Evolutionary conservation across 192 early-diverging fungal genomes (phyloP).

Genomic region (Coemansia sp.): DNA sequence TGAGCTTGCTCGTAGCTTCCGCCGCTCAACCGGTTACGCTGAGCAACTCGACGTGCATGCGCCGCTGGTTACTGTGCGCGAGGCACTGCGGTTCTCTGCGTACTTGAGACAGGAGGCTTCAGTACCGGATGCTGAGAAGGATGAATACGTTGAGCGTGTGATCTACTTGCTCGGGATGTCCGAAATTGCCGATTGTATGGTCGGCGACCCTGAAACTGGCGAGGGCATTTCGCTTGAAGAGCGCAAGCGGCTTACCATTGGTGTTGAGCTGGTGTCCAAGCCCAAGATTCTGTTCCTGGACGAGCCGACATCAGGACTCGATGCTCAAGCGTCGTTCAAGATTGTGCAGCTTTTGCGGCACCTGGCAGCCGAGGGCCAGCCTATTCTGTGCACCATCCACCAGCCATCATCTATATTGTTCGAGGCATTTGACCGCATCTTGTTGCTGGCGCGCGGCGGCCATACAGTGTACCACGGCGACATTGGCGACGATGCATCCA

Average conservation of each 20-base stretch:
- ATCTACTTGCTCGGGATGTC: too few relatives aligned
- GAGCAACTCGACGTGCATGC: constrained; percentile 84
- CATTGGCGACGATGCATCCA: constrained; percentile 64
- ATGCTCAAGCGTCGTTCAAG: constrained; percentile 76
- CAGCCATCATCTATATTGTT: constrained; percentile 84
- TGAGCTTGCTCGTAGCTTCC: constrained; percentile 58
- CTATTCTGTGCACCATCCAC: constrained; percentile 82
- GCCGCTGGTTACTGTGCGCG: constrained; percentile 69
- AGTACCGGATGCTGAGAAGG: constrained; percentile 65
- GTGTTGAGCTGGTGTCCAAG: constrained; percentile 77
- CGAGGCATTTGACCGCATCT: constrained; percentile 80
- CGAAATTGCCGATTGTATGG: constrained; percentile 67
- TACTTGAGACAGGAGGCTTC: constrained; percentile 66
- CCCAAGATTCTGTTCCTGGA: constrained; percentile 83
- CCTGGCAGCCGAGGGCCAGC: constrained; percentile 65
- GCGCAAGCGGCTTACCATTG: constrained; percentile 85
- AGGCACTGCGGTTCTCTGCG: constrained; percentile 65
- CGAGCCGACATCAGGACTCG: constrained; percentile 85
- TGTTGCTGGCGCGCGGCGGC: constrained; percentile 79
- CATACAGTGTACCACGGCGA: constrained; percentile 80
- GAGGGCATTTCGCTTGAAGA: constrained; percentile 86
- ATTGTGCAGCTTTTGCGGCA: constrained; percentile 71
- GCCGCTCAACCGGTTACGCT: constrained; percentile 74
- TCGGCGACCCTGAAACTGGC: constrained; percentile 69
- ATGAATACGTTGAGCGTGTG: constrained; percentile 73